Evolutionary conservation across 305 asterid species (phyloP).

Genomic region (Fraxinus baroniana): DNA sequence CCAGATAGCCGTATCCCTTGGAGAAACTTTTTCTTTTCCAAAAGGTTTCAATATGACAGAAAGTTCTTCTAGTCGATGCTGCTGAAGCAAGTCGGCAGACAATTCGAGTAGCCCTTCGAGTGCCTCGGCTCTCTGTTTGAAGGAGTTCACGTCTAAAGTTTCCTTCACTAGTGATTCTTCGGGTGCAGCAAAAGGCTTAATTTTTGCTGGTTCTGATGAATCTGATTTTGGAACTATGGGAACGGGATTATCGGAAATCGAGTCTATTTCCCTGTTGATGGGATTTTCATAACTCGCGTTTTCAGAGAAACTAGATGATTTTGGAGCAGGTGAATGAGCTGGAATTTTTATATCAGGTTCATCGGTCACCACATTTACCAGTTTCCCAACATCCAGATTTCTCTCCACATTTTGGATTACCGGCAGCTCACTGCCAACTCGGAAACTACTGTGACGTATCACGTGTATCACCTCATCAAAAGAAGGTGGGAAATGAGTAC

Average conservation of each 20-base stretch:
- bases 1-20: constrained; percentile 99
- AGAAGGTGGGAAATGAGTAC: constrained; percentile 45
- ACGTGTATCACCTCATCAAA: constrained; percentile 66
- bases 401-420: constrained; percentile 42
- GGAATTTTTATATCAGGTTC: constrained; percentile 42
- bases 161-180: constrained; percentile 60
- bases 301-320: constrained; percentile 23
- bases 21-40: constrained; percentile 93
- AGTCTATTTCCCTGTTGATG: constrained; percentile 54
- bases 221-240: constrained; percentile 31
- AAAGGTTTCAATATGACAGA: constrained; percentile 87
- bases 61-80: constrained; percentile 82
- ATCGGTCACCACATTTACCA: constrained; percentile 48
- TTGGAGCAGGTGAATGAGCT: constrained; percentile 35
- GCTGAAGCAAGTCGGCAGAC: constrained; percentile 96
- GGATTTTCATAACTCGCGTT: constrained; percentile 22
- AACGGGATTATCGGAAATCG: constrained; percentile 28
- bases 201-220: constrained; percentile 39
- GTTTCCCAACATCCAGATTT: constrained; percentile 44
- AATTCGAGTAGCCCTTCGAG: constrained; percentile 91
- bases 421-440: constrained; percentile 52
- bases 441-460: constrained; percentile 64
- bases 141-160: constrained; percentile 69
- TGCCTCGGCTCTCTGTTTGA: constrained; percentile 94
- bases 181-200: constrained; percentile 23